These are phyloP conservation scores for Boletus sensibilis DNA, from an alignment of 768 basidiomycete species.

Conservation along the genomic window DNA sequence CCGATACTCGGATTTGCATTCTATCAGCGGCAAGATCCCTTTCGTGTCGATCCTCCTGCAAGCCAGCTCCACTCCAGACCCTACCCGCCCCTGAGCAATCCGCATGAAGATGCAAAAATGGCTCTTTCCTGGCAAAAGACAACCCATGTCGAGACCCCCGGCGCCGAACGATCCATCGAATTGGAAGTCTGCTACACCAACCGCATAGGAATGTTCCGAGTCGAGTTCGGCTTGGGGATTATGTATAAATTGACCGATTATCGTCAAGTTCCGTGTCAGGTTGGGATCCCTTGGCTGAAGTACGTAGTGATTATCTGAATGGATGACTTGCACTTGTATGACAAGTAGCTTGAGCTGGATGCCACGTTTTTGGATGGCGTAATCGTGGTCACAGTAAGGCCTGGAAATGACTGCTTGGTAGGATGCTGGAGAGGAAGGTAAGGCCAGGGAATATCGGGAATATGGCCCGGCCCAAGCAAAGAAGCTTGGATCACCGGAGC, in stretches of 20 bases:
- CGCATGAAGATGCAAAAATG: constrained; percentile 10
- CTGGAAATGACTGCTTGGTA: neutral
- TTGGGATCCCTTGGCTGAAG: neutral
- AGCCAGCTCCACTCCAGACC: neutral
- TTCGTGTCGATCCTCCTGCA: constrained; percentile 10
- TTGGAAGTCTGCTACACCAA: constrained; percentile 11
- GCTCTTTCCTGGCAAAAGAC: neutral
- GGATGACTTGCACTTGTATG: neutral
- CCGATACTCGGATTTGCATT: neutral
- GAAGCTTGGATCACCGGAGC: constrained; percentile 12
- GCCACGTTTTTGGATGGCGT: constrained; percentile 10
- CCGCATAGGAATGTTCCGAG: neutral
- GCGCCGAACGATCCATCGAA: neutral
- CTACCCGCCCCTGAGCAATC: neutral
- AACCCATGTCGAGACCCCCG: neutral
- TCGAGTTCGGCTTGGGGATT: neutral
- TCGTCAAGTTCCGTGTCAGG: neutral
- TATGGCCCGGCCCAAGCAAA: constrained; percentile 13
- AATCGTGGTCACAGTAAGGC: constrained; percentile 3
- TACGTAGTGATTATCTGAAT: neutral
- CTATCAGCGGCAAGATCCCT: neutral
- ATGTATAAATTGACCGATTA: neutral
- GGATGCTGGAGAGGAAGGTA: constrained; percentile 14
- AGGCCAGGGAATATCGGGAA: constrained; percentile 5
- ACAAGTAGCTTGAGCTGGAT: constrained; percentile 9